These are phyloP conservation scores for Xylariomycetidae sp. DNA, from an alignment of 2,329 filamentous ascomycete species.

Conservation along the genomic window DNA sequence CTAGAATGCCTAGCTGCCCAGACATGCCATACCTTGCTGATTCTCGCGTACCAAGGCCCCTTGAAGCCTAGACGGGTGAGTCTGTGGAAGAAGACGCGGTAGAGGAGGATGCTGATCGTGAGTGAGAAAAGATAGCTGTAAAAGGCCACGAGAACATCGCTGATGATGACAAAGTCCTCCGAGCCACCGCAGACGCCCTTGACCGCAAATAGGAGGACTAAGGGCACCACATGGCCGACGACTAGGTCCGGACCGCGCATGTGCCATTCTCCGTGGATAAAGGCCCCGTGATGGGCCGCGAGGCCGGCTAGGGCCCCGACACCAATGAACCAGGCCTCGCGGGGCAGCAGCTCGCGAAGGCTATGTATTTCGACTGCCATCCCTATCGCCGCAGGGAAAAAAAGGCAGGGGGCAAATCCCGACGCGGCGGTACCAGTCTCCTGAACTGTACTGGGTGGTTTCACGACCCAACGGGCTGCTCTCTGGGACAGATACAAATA, in stretches of 20 bases:
- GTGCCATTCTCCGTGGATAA: slow-evolving; percentile 23
- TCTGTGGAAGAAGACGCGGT: slow-evolving; percentile 35
- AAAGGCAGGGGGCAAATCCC: too few species aligned
- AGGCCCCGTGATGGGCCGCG: slow-evolving; percentile 11
- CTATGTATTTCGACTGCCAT: too few species aligned
- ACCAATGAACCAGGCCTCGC: too few species aligned
- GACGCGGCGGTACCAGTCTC: too few species aligned
- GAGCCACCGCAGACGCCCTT: neutral
- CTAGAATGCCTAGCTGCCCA: slow-evolving; percentile 17
- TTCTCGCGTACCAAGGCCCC: slow-evolving; percentile 30
- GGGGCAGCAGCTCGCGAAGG: too few species aligned
- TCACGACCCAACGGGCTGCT: too few species aligned
- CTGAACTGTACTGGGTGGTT: too few species aligned
- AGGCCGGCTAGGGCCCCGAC: slow-evolving; percentile 4
- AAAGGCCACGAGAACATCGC: slow-evolving; percentile 1
- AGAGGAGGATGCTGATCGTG: slow-evolving; percentile 29
- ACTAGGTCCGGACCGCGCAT: slow-evolving; percentile 15
- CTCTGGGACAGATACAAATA: too few species aligned
- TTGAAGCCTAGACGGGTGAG: slow-evolving; percentile 28
- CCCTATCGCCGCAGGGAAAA: too few species aligned
- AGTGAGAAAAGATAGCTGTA: slow-evolving; percentile 12
- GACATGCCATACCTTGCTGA: slow-evolving; percentile 34
- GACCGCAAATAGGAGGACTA: neutral
- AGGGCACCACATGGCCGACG: slow-evolving; percentile 6
- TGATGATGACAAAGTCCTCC: slow-evolving; percentile 2